A percentile compares a stretch with the other conserved stretches of the same genome.
Evolutionary conservation across 257 asterid species (phyloP).

Genomic region (Gentiana dahurica): DNA sequence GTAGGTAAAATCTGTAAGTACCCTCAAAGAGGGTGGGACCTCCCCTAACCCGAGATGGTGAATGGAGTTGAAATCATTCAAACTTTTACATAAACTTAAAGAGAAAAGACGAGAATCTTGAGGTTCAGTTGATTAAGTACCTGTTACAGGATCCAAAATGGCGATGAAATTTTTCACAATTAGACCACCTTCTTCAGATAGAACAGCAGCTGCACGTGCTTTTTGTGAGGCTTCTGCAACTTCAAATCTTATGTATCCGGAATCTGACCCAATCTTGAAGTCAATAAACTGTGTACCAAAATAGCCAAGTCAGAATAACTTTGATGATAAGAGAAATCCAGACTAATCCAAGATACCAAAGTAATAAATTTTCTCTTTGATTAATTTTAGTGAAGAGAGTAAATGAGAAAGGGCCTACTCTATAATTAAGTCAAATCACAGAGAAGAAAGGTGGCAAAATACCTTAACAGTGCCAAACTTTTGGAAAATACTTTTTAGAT

Average conservation of each 20-base stretch:
- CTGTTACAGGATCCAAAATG: slow-evolving; percentile 73
- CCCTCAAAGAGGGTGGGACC: not conserved
- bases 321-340: too few species aligned
- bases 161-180: slow-evolving; percentile 71
- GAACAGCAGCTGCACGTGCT: slow-evolving; percentile 91
- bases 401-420: not conserved
- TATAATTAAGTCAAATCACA: not conserved
- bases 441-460: slow-evolving; percentile 2
- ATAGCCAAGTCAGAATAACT: too few species aligned
- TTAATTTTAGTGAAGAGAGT: not conserved
- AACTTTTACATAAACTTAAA: not conserved
- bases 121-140: slow-evolving; percentile 23
- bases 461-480: slow-evolving; percentile 89
- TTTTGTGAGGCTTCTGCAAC: slow-evolving; percentile 67
- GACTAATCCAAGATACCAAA: not conserved
- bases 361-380: not conserved
- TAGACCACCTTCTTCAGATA: slow-evolving; percentile 80
- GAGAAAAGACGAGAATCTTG: not conserved
- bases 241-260: slow-evolving; percentile 85
- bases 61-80: not conserved
- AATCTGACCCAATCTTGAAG: slow-evolving; percentile 55
- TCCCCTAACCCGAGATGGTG: not conserved
- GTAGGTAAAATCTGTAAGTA: not conserved
- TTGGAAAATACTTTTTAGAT: slow-evolving; percentile 50
- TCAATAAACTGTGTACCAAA: slow-evolving; percentile 55